Evolutionary conservation across 2,329 filamentous ascomycete genomes (phyloP).

Genomic region (Cryphonectria japonica): DNA sequence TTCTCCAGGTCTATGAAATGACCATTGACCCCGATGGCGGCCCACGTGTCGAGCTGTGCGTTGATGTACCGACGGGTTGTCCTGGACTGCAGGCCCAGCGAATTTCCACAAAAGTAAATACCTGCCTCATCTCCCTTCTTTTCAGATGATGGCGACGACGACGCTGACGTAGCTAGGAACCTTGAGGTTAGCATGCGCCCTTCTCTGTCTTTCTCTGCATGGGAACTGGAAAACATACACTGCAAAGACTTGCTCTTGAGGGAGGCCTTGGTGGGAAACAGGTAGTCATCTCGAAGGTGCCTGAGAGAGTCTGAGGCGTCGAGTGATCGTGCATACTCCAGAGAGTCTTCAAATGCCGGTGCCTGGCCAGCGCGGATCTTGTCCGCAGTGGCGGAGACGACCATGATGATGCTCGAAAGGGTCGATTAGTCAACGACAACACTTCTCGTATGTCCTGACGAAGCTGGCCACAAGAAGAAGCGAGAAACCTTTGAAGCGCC

Average conservation of each 20-base stretch:
- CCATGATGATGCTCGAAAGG: constrained; percentile 38
- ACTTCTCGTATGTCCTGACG: background rate
- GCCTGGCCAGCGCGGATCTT: constrained; percentile 46
- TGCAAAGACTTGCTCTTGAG: constrained; percentile 66
- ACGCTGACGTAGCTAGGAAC: background rate
- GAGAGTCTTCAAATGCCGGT: constrained; percentile 51
- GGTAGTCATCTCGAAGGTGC: constrained; percentile 70
- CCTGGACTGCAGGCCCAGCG: constrained; percentile 80
- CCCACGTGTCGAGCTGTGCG: constrained; percentile 81
- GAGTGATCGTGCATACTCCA: constrained; percentile 55
- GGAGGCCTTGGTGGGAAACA: constrained; percentile 75
- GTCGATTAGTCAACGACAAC: background rate
- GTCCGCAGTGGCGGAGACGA: constrained; percentile 44
- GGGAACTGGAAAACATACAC: background rate
- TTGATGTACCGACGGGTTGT: constrained; percentile 67
- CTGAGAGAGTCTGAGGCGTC: constrained; percentile 65
- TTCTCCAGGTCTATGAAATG: constrained; percentile 75
- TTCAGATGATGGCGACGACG: background rate
- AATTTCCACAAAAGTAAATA: constrained; percentile 90
- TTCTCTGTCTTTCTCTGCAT: background rate
- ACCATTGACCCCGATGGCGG: constrained; percentile 79
- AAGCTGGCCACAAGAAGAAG: background rate
- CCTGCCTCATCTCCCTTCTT: constrained; percentile 36
- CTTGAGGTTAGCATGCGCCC: background rate
- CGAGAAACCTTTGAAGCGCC: background rate